A percentile compares a stretch with the other conserved stretches of the same genome.
Evolutionary conservation across 768 basidiomycete species (phyloP).

Genomic region (Candolleomyces eurysporus): DNA sequence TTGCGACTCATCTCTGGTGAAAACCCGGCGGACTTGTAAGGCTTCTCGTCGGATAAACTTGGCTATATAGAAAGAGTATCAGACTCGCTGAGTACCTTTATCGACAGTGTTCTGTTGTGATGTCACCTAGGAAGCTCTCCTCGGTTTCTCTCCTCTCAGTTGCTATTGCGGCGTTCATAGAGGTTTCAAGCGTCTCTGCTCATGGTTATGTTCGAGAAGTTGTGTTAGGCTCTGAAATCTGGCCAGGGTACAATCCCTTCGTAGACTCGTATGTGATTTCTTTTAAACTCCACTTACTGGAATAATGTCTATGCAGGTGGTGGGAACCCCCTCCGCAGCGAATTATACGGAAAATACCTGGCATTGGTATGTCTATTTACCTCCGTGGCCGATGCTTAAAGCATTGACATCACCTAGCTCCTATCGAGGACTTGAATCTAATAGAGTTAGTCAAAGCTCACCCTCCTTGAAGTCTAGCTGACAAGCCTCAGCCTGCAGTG

Average conservation of each 20-base stretch:
- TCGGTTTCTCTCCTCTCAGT: too few species aligned
- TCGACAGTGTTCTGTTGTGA: too few species aligned
- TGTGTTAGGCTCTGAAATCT: slow-evolving; percentile 28
- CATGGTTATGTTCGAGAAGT: slow-evolving; percentile 40
- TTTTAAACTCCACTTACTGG: too few species aligned
- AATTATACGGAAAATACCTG: slow-evolving; percentile 35
- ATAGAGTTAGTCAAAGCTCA: slow-evolving; percentile 23
- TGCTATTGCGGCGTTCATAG: too few species aligned
- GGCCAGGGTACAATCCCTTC: slow-evolving; percentile 36
- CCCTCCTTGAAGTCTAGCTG: not conserved
- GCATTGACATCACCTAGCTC: slow-evolving; percentile 16
- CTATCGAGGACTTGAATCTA: slow-evolving; percentile 31
- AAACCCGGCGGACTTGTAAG: too few species aligned
- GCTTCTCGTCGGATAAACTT: too few species aligned
- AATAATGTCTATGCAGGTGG: slow-evolving; percentile 12
- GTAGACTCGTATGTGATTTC: slow-evolving; percentile 25
- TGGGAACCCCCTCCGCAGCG: slow-evolving; percentile 30
- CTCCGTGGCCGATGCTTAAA: not conserved
- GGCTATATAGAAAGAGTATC: too few species aligned
- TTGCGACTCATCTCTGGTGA: too few species aligned
- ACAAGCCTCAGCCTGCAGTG: slow-evolving; percentile 23
- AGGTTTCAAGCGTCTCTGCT: slow-evolving; percentile 13
- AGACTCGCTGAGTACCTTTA: too few species aligned
- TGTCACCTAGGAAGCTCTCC: too few species aligned
- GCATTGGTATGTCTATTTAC: slow-evolving; percentile 21